Evolutionary conservation across 2,329 filamentous ascomycete species (phyloP).

Genomic region (Pochonia chlamydosporia): DNA sequence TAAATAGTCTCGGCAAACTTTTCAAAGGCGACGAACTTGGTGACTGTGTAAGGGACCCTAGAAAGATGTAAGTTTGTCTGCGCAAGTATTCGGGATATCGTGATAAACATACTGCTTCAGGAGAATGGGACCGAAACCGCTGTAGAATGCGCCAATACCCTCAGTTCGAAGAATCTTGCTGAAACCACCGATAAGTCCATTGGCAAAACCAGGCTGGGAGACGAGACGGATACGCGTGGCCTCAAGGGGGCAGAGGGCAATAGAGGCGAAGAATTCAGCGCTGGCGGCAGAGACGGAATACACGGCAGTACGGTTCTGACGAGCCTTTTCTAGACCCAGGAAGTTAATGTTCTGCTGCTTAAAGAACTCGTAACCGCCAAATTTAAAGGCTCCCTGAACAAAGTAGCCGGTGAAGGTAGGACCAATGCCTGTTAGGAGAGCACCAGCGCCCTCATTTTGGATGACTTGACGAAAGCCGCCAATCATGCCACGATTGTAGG

Average conservation of each 20-base stretch:
- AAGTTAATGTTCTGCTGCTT: constrained; percentile 83
- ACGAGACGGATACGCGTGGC: constrained; percentile 92
- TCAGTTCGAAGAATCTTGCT: constrained; percentile 77
- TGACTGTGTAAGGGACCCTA: constrained; percentile 87
- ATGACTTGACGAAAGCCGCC: constrained; percentile 84
- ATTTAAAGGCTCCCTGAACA: constrained; percentile 90
- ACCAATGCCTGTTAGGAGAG: constrained; percentile 78
- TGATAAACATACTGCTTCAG: constrained; percentile 43
- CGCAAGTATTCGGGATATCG: not conserved
- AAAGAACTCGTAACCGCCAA: constrained; percentile 94
- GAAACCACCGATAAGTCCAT: constrained; percentile 72
- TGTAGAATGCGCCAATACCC: constrained; percentile 83
- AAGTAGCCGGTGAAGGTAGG: constrained; percentile 88
- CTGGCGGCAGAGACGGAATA: constrained; percentile 66
- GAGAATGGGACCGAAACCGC: constrained; percentile 80
- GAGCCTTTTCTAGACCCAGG: constrained; percentile 71
- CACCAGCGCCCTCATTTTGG: constrained; percentile 75
- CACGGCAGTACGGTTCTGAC: constrained; percentile 73
- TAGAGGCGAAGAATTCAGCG: constrained; percentile 67
- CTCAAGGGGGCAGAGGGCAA: constrained; percentile 86
- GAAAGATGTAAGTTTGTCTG: not conserved
- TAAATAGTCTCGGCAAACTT: constrained; percentile 73
- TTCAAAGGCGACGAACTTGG: constrained; percentile 93
- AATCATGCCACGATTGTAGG: constrained; percentile 83
- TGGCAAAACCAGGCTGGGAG: constrained; percentile 79